A percentile compares a stretch with the other conserved stretches of the same genome.
phyloP scores from a whole-genome alignment of 1,284 basidiomycete species.

The Ceratobasidium sp. region DNA sequence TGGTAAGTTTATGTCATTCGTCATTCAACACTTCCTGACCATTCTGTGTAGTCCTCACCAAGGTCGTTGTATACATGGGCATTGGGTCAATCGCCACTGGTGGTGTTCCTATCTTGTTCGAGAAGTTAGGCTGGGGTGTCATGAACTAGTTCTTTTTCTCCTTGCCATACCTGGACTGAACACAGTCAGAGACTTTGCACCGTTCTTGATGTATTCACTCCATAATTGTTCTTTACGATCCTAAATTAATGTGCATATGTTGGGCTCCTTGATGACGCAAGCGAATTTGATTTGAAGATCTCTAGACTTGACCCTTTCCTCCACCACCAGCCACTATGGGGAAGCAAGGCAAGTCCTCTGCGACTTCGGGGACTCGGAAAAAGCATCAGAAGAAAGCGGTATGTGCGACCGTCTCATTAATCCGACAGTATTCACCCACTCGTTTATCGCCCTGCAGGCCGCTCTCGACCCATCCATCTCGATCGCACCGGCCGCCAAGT shows the following conservation, averaged over 20 bases:
- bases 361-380: constrained; percentile 84
- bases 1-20: constrained; percentile 64
- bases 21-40: neutral
- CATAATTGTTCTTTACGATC: constrained; percentile 34
- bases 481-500: constrained; percentile 50
- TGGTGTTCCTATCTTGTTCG: constrained; percentile 75
- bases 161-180: constrained; percentile 5
- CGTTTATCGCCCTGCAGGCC: neutral
- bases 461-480: constrained; percentile 43
- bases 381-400: constrained; percentile 80
- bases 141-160: neutral
- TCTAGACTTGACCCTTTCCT: neutral
- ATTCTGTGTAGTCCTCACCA: constrained; percentile 74
- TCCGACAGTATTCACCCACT: neutral
- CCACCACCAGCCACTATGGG: constrained; percentile 35
- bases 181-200: neutral
- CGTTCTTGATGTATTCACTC: constrained; percentile 17
- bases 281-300: constrained; percentile 2
- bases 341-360: constrained; percentile 62
- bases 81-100: constrained; percentile 80
- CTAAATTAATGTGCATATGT: constrained; percentile 1
- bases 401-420: constrained; percentile 5
- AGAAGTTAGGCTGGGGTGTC: constrained; percentile 65
- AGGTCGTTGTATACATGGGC: constrained; percentile 90
- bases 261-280: constrained; percentile 19